These are phyloP conservation scores for Calonectria henricotiae DNA, from an alignment of 2,329 filamentous ascomycete genomes.

Conservation along the genomic window DNA sequence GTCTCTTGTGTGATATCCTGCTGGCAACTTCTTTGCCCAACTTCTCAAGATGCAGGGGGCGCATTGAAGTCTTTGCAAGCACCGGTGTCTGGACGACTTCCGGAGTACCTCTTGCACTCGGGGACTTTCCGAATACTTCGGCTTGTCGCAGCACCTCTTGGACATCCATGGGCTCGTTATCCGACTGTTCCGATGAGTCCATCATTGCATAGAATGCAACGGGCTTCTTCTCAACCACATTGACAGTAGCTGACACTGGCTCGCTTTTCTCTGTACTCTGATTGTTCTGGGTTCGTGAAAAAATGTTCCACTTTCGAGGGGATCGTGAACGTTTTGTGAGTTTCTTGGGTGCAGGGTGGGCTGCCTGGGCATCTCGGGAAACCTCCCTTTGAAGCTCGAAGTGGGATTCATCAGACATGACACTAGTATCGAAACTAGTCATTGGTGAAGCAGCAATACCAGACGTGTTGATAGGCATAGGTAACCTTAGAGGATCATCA, in stretches of 20 bases:
- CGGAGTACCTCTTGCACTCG: constrained; percentile 40
- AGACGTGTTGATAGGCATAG: constrained; percentile 69
- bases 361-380: constrained; percentile 53
- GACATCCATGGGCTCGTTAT: constrained; percentile 61
- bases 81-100: constrained; percentile 43
- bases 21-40: constrained; percentile 16
- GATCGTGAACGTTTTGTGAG: constrained; percentile 70
- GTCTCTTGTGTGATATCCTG: constrained; percentile 20
- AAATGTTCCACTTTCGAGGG: constrained; percentile 77
- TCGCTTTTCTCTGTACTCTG: constrained; percentile 60
- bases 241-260: constrained; percentile 67
- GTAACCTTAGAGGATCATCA: constrained; percentile 65
- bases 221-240: constrained; percentile 67
- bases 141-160: constrained; percentile 69
- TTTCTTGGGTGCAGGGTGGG: constrained; percentile 66
- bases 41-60: constrained; percentile 34
- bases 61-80: constrained; percentile 35
- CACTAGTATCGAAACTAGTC: constrained; percentile 71
- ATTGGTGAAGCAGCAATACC: constrained; percentile 65
- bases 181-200: constrained; percentile 72
- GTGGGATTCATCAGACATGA: constrained; percentile 73
- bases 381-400: constrained; percentile 60
- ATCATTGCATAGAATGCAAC: constrained; percentile 76
- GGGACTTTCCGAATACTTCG: constrained; percentile 56
- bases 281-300: constrained; percentile 70